Percentiles rank a stretch among this genome's conserved stretches.
Conservation (phyloP, 768 basidiomycete species). For the Asterophora lycoperdoides region DNA sequence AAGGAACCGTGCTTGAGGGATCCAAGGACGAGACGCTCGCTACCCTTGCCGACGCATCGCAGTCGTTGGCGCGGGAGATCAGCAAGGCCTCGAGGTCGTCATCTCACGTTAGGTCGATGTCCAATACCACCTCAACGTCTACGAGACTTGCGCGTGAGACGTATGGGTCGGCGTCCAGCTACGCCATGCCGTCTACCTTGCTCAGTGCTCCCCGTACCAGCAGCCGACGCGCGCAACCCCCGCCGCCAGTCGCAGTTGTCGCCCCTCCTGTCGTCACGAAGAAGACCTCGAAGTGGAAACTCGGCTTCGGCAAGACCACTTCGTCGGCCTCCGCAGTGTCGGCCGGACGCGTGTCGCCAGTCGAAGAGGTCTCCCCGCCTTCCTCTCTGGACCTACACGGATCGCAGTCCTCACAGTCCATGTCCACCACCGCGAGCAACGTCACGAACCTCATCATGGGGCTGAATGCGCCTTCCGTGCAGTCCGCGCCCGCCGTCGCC, state of each 20-base stretch:
- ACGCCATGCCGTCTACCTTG: conserved; percentile 36
- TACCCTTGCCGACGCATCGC: conserved; percentile 75
- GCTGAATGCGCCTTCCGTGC: conserved; percentile 42
- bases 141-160: conserved; percentile 25
- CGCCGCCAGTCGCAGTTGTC: conserved; percentile 20
- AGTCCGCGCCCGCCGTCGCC: conserved; percentile 19
- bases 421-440: conserved; percentile 72
- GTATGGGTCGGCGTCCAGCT: conserved; percentile 46
- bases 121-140: conserved; percentile 27
- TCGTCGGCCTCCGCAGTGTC: conserved; percentile 27
- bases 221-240: conserved; percentile 13
- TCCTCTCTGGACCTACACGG: conserved; percentile 24
- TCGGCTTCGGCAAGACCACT: conserved; percentile 63
- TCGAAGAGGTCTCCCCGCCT: conserved; percentile 35
- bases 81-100: conserved; percentile 58
- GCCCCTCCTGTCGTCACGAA: conserved; percentile 47
- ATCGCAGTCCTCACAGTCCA: conserved; percentile 31
- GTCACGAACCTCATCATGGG: conserved; percentile 75
- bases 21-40: conserved; percentile 55
- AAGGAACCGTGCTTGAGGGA: conserved; percentile 44
- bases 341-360: conserved; percentile 35
- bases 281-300: conserved; percentile 86
- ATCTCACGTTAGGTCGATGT: conserved; percentile 31
- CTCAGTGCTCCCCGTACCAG: conserved; percentile 20
- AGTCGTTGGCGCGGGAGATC: conserved; percentile 80